Conservation (phyloP, 345 rosid species). For the Lenwebbia sp. region DNA sequence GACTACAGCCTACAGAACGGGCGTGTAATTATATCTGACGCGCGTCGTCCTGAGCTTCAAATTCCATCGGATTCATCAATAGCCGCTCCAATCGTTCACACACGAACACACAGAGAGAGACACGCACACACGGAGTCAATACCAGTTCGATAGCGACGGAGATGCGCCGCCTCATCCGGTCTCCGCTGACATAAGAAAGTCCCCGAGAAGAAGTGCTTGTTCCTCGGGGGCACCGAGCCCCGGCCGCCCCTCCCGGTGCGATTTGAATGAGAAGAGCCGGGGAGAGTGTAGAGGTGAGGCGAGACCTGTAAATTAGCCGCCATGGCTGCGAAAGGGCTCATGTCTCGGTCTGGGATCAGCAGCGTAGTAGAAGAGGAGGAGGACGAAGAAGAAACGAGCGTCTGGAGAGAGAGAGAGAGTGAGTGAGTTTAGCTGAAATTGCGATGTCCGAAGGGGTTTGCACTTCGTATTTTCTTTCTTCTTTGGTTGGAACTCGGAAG, state of each 20-base stretch:
- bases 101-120: neutral
- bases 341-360: neutral
- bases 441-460: too few relatives aligned
- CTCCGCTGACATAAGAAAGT: neutral
- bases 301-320: conserved; percentile 3
- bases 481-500: neutral
- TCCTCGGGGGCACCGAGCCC: neutral
- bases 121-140: neutral
- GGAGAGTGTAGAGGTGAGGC: conserved; percentile 3
- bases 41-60: neutral
- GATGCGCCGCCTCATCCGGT: neutral
- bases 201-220: neutral
- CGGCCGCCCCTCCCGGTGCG: neutral
- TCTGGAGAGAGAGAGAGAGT: neutral
- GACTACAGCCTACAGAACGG: neutral
- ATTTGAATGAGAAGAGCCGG: neutral
- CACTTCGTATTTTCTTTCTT: too few relatives aligned
- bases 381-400: neutral
- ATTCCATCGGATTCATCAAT: neutral
- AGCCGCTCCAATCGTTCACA: neutral
- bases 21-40: neutral
- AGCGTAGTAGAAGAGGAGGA: neutral
- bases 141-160: neutral
- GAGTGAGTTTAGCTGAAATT: too few relatives aligned
- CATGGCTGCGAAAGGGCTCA: conserved; percentile 13